A percentile compares a stretch with the other conserved stretches of the same genome.
Evolutionary conservation across 345 rosid genomes (phyloP).

Genomic region (Rhodamnia rubescens): DNA sequence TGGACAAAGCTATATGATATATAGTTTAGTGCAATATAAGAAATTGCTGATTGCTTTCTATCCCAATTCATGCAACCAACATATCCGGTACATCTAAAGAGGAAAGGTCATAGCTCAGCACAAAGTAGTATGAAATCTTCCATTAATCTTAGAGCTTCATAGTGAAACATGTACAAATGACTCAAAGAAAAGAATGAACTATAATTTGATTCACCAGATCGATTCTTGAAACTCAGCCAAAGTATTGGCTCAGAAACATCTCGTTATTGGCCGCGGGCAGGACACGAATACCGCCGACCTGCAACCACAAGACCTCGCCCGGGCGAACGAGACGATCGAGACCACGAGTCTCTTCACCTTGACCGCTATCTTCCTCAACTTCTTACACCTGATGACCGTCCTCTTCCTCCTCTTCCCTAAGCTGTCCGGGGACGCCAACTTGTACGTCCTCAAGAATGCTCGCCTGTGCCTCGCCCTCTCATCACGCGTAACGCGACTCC

Average conservation of each 20-base stretch:
- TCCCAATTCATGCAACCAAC: not conserved
- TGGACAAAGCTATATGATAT: not conserved
- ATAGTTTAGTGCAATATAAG: not conserved
- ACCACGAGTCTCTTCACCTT: constrained; percentile 19
- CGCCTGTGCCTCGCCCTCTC: constrained; percentile 35
- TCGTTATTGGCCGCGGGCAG: not conserved
- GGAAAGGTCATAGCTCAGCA: not conserved
- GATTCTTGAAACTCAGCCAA: not conserved
- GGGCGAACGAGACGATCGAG: constrained; percentile 14
- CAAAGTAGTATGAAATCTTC: not conserved
- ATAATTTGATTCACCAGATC: not conserved
- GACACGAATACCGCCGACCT: not conserved
- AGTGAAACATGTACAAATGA: not conserved
- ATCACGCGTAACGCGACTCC: not conserved
- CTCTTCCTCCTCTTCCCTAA: constrained; percentile 3
- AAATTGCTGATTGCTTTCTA: not conserved
- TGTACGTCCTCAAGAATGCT: constrained; percentile 35
- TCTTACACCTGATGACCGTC: not conserved
- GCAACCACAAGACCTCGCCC: constrained; percentile 13
- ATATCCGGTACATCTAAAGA: not conserved
- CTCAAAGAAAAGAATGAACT: not conserved
- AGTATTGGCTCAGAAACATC: not conserved
- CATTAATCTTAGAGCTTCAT: not conserved
- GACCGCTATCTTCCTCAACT: constrained; percentile 1
- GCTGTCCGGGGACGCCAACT: constrained; percentile 13